Conservation (phyloP, 805 yeast genomes). For the Ogataea ramenticola region DNA sequence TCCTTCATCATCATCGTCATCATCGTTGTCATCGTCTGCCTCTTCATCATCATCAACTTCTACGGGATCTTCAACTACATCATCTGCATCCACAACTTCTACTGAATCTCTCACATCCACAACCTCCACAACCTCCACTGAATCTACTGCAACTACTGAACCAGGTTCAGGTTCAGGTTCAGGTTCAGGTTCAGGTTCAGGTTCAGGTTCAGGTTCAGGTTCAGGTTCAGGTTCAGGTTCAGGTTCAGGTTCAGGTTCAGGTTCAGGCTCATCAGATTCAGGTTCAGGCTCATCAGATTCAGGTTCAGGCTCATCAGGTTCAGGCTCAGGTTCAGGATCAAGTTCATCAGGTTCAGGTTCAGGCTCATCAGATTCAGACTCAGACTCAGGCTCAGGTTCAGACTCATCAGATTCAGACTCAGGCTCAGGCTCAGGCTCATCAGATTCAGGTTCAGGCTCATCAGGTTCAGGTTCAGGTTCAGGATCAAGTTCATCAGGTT, state of each 20-base stretch:
- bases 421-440: no score
- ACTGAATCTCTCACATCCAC: not conserved
- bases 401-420: no score
- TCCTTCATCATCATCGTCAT: not conserved
- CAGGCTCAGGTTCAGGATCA: not conserved
- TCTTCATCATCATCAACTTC: no score
- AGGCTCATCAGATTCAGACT: not conserved
- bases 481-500: no score
- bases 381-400: not conserved
- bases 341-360: not conserved
- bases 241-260: conserved; percentile 1
- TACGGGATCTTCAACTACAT: no score
- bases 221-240: not conserved
- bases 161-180: conserved; percentile 1
- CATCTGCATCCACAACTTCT: no score
- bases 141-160: not conserved
- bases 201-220: conserved; percentile 1
- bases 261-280: not conserved
- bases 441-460: no score
- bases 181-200: conserved; percentile 1
- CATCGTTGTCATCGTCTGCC: not conserved
- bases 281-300: not conserved
- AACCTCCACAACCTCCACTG: no score
- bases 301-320: not conserved
- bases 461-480: no score